Base-by-base conservation (phyloP, 805 yeast species). In the Candida incommunis region DNA sequence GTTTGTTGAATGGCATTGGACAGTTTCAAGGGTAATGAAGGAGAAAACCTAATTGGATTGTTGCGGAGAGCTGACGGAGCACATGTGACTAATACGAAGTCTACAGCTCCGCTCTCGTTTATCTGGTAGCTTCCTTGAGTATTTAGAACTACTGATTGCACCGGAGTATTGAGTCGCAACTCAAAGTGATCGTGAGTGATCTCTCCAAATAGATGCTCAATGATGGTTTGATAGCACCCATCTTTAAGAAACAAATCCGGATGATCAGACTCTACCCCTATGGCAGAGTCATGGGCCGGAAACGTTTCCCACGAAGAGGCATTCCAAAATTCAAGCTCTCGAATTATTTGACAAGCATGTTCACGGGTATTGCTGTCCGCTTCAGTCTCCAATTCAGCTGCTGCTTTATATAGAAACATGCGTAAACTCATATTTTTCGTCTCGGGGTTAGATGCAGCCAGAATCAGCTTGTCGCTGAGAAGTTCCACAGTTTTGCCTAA, bases 1-100 rank as follows among this genome's bases (percentile, higher is more conserved):
- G 80, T 68, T 9, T 65, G 61, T 1, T 62, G 52, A 13, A 83
- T 62, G 0, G 81, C 63, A 1, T 62, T 62, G 13, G 20, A 26
- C n/a, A 56, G 43, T 2, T 41, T 46, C 3, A 23, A n/a, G 0
- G 85, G 83, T 13, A 82, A 59, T 3, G 64, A 59, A 0, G 87
- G 86, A 0, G 48, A 52, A 69, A 84, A 82, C 26, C 57, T 58
- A 23, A 81, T 73, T 16, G 70, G 70, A 3, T 0, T 11, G 37
- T 31, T 31, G 11, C 37, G 11, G 29, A 86, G 62, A 2, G 82
- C 70, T 27, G 88, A 81, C 49, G 81, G 81, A 0, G 96, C 95
- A 3, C 83, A 75, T 0, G 95, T 78, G 4, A 84, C 81, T 13
- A 87, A 68, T 23, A 76, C 65, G 55, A 75, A 80, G 41, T 82